Evolutionary conservation across 257 asterid genomes (phyloP).

Genomic region (Leptodermis oblonga): DNA sequence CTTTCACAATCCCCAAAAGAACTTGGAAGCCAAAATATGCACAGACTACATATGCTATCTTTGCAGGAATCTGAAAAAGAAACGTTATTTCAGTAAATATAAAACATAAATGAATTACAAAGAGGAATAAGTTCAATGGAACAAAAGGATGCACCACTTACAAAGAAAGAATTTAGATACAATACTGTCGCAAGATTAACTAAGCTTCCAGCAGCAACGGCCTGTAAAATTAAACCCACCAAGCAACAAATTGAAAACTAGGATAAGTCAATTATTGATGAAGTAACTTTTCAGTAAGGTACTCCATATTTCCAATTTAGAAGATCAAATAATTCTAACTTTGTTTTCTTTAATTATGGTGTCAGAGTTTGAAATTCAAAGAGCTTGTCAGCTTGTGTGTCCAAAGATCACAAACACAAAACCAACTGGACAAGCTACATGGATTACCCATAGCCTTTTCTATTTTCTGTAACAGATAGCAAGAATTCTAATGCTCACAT

Average conservation of each 20-base stretch:
- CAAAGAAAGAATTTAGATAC: slow-evolving; percentile 66
- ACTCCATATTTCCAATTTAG: neutral
- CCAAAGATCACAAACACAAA: neutral
- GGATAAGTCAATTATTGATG: neutral
- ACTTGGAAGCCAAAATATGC: slow-evolving; percentile 79
- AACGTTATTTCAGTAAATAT: slow-evolving; percentile 9
- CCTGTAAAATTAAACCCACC: slow-evolving; percentile 44
- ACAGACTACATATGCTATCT: slow-evolving; percentile 51
- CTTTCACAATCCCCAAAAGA: slow-evolving; percentile 65
- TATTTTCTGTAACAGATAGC: neutral
- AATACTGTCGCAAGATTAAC: slow-evolving; percentile 83
- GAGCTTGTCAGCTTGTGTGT: neutral
- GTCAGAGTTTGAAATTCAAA: slow-evolving; percentile 1
- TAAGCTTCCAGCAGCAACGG: slow-evolving; percentile 97
- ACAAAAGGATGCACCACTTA: slow-evolving; percentile 29
- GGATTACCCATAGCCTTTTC: slow-evolving; percentile 3
- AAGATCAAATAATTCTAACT: neutral
- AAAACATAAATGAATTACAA: neutral
- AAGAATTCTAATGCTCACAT: neutral
- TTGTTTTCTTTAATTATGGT: neutral
- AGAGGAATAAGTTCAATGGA: neutral
- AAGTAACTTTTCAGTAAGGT: neutral
- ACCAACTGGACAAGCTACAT: neutral
- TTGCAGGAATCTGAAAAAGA: slow-evolving; percentile 66
- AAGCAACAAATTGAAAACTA: slow-evolving; percentile 1